phyloP scores from a whole-genome alignment of 495 filamentous ascomycete genomes.

The Parachaetomium inaequale region DNA sequence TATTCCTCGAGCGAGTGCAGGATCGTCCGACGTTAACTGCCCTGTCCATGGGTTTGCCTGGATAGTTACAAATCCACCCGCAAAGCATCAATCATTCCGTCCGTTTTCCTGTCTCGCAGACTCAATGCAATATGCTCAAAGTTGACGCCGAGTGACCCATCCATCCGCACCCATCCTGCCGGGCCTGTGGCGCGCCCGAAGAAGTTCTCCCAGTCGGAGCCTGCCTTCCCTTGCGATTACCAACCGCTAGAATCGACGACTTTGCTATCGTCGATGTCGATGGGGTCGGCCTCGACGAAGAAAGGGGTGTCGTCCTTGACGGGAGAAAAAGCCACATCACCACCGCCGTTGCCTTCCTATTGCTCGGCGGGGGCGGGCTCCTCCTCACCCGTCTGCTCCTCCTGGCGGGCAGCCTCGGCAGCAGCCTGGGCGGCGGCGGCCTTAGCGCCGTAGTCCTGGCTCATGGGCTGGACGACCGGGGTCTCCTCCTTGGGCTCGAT shows the following conservation, averaged over 20 bases:
- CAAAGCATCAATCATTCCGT: constrained; percentile 28
- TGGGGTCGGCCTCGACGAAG: background rate
- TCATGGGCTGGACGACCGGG: constrained; percentile 85
- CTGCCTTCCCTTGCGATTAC: constrained; percentile 18
- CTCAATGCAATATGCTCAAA: constrained; percentile 38
- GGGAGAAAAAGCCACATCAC: constrained; percentile 12
- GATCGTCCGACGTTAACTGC: constrained; percentile 29
- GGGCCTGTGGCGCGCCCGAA: constrained; percentile 26
- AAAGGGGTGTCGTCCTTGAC: background rate
- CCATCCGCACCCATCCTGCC: constrained; percentile 28
- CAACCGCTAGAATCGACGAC: constrained; percentile 7
- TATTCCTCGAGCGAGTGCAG: constrained; percentile 27
- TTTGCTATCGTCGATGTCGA: background rate
- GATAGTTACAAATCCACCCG: constrained; percentile 26
- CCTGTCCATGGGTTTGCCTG: constrained; percentile 22
- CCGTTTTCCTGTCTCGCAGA: constrained; percentile 33
- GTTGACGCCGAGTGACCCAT: constrained; percentile 38
- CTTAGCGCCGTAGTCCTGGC: constrained; percentile 98
- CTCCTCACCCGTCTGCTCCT: constrained; percentile 60
- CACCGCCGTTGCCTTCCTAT: constrained; percentile 35
- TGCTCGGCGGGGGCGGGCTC: constrained; percentile 47
- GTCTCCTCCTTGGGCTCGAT: constrained; percentile 99
- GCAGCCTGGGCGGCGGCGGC: constrained; percentile 74
- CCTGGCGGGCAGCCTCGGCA: constrained; percentile 60
- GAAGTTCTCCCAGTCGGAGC: constrained; percentile 14